Conservation (phyloP, 345 rosid species). For the Draba incana region DNA sequence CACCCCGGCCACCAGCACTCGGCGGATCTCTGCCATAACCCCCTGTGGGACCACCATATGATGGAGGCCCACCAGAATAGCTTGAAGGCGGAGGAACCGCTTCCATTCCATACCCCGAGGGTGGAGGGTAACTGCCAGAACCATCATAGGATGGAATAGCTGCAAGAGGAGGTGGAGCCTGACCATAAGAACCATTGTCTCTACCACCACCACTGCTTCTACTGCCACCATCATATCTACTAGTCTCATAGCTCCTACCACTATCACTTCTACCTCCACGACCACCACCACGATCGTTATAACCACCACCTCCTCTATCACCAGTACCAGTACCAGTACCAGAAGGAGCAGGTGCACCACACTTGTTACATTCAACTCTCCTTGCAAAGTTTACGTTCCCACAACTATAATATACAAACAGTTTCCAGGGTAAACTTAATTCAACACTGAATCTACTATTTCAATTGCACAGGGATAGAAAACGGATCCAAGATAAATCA, state of each 20-base stretch:
- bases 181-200: constrained; percentile 69
- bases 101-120: constrained; percentile 71
- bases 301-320: constrained; percentile 60
- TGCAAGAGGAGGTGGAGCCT: constrained; percentile 64
- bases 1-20: constrained; percentile 54
- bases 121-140: constrained; percentile 62
- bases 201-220: constrained; percentile 68
- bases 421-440: constrained; percentile 6
- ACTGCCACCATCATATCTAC: constrained; percentile 55
- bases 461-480: neutral
- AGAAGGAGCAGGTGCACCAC: constrained; percentile 79
- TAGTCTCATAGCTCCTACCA: constrained; percentile 59
- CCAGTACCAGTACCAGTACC: constrained; percentile 44
- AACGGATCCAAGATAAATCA: neutral
- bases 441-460: neutral
- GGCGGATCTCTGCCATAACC: constrained; percentile 64
- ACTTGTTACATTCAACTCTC: constrained; percentile 94
- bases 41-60: constrained; percentile 73
- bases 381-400: constrained; percentile 97
- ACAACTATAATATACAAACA: constrained; percentile 73
- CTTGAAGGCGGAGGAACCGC: constrained; percentile 89
- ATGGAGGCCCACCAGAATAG: constrained; percentile 85
- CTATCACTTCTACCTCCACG: constrained; percentile 60
- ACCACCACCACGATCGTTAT: constrained; percentile 58
- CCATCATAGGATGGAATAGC: constrained; percentile 70